Conservation (phyloP, 2,329 filamentous ascomycete species). For the Fusarium equiseti region DNA sequence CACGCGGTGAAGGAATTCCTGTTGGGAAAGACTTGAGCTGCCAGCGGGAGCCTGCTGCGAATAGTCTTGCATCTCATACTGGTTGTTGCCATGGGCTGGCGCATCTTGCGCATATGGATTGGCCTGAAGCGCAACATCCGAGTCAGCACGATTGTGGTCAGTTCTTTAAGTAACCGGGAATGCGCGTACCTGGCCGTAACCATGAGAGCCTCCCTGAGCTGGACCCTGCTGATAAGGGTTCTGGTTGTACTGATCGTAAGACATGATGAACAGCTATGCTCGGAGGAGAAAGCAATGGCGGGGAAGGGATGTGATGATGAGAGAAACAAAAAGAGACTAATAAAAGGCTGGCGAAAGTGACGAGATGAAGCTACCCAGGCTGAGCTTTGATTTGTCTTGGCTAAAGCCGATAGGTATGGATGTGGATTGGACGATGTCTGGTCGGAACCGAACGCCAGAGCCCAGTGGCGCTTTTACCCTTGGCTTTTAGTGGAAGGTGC, state of each 20-base stretch:
- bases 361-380: conserved; percentile 36
- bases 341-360: conserved; percentile 33
- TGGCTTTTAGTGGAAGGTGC: conserved; percentile 28
- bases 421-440: conserved; percentile 19
- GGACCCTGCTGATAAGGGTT: conserved; percentile 73
- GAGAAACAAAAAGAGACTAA: conserved; percentile 39
- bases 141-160: conserved; percentile 32
- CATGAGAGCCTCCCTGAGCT: conserved; percentile 60
- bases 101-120: conserved; percentile 50
- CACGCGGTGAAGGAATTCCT: conserved; percentile 77
- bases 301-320: conserved; percentile 38
- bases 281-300: conserved; percentile 38
- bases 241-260: conserved; percentile 71
- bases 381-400: conserved; percentile 35
- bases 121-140: conserved; percentile 33
- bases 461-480: conserved; percentile 17
- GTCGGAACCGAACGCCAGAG: conserved; percentile 11
- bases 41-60: conserved; percentile 50
- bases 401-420: conserved; percentile 5
- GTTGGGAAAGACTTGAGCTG: conserved; percentile 63
- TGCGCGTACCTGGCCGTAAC: conserved; percentile 58
- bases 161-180: conserved; percentile 9
- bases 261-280: conserved; percentile 60
- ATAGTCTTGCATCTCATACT: conserved; percentile 69
- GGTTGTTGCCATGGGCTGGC: conserved; percentile 51